Evolutionary conservation across 208 protist species (phyloP).

Genomic region (Acanthamoeba healyi): DNA sequence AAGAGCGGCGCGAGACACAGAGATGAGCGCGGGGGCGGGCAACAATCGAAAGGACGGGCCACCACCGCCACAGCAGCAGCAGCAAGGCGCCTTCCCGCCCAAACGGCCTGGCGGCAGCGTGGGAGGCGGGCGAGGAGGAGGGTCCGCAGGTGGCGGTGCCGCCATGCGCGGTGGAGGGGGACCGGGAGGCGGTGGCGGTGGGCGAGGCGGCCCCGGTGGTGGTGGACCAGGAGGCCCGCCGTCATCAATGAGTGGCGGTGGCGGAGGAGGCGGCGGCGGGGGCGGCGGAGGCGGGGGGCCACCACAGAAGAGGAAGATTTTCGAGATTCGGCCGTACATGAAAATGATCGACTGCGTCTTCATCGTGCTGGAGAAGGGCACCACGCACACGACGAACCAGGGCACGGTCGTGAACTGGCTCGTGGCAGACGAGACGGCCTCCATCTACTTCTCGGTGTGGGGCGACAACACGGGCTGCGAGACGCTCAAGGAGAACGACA

Average conservation of each 20-base stretch:
- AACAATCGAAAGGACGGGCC: slow-evolving; percentile 22
- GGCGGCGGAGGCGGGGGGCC: not conserved
- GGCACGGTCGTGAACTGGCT: slow-evolving; percentile 69
- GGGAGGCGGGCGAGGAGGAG: not conserved
- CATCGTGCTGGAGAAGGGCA: slow-evolving; percentile 75
- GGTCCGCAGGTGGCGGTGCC: not conserved
- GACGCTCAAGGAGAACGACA: slow-evolving; percentile 67
- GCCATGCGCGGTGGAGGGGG: not conserved
- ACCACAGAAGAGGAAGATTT: slow-evolving; percentile 52
- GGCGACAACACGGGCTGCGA: slow-evolving; percentile 72
- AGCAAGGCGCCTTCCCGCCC: not conserved
- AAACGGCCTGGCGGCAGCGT: not conserved
- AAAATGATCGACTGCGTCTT: slow-evolving; percentile 71
- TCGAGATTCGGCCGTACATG: slow-evolving; percentile 67
- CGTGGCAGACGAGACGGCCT: slow-evolving; percentile 67
- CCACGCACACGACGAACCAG: slow-evolving; percentile 56
- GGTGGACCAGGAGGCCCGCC: not conserved
- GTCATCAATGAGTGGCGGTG: not conserved
- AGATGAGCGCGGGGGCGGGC: slow-evolving; percentile 10
- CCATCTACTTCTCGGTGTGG: slow-evolving; percentile 74
- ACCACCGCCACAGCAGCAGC: not conserved
- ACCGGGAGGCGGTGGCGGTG: not conserved
- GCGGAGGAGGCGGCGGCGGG: not conserved
- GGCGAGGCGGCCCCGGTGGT: not conserved
- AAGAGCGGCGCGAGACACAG: not conserved